Conservation (phyloP, 345 rosid genomes). For the Diplotaxis tenuifolia region DNA sequence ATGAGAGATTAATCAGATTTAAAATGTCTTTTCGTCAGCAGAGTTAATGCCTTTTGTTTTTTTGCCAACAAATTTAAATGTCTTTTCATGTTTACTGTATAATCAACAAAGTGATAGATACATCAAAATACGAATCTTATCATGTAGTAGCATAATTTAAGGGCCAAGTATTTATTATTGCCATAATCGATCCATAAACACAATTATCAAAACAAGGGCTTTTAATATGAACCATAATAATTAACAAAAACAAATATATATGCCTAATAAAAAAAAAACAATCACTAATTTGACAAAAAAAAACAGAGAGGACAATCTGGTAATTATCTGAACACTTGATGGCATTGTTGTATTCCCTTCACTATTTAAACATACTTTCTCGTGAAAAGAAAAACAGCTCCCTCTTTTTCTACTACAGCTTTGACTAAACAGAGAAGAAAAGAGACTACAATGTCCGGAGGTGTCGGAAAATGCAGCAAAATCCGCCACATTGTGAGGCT, state of each 20-base stretch:
- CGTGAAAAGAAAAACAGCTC: constrained; percentile 1
- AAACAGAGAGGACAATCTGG: constrained; percentile 26
- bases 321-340: constrained; percentile 41
- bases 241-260: neutral
- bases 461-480: constrained; percentile 77
- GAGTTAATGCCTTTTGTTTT: neutral
- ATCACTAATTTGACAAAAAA: neutral
- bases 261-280: neutral
- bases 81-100: constrained; percentile 14
- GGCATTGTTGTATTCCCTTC: constrained; percentile 26
- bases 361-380: constrained; percentile 40
- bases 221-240: constrained; percentile 16
- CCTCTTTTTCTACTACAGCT: neutral
- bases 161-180: neutral
- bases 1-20: neutral
- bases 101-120: constrained; percentile 28
- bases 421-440: neutral
- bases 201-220: constrained; percentile 17
- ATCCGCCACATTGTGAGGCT: constrained; percentile 93
- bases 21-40: neutral
- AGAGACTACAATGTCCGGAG: constrained; percentile 49
- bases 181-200: constrained; percentile 13
- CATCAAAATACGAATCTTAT: constrained; percentile 25
- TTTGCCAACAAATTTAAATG: neutral
- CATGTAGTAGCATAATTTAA: neutral